Conservation (phyloP, 441 rosid species). For the Manihot esculenta region DNA sequence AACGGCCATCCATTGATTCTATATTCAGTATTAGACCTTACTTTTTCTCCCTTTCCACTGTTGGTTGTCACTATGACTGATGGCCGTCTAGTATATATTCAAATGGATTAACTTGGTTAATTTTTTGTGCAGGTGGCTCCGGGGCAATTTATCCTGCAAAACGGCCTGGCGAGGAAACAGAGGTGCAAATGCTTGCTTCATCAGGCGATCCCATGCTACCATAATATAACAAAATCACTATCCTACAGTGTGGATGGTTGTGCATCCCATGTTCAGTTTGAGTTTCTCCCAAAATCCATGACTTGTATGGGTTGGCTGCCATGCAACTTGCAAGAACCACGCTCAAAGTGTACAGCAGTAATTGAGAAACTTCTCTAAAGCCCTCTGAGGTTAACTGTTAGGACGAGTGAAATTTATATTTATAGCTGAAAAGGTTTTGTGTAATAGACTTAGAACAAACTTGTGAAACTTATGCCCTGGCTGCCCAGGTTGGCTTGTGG, state of each 20-base stretch:
- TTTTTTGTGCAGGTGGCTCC: slow-evolving; percentile 51
- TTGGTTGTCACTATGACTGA: slow-evolving; percentile 3
- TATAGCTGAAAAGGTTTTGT: slow-evolving; percentile 40
- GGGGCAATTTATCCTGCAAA: slow-evolving; percentile 41
- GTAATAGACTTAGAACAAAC: slow-evolving; percentile 53
- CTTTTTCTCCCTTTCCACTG: background rate
- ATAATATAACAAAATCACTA: slow-evolving; percentile 12
- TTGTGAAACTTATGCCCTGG: slow-evolving; percentile 43
- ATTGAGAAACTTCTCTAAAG: slow-evolving; percentile 25
- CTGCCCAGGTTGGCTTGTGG: slow-evolving; percentile 99
- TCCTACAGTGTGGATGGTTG: slow-evolving; percentile 12
- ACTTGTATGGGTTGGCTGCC: slow-evolving; percentile 26
- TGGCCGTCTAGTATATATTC: background rate
- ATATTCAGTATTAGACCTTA: slow-evolving; percentile 33
- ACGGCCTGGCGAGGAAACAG: slow-evolving; percentile 49
- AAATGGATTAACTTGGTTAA: slow-evolving; percentile 10
- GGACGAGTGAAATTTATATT: slow-evolving; percentile 23
- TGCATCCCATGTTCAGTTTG: slow-evolving; percentile 20
- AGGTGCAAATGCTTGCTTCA: slow-evolving; percentile 58
- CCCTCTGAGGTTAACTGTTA: slow-evolving; percentile 33
- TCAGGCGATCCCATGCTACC: slow-evolving; percentile 51
- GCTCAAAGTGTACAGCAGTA: slow-evolving; percentile 45
- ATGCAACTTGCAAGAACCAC: slow-evolving; percentile 31
- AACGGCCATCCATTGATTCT: slow-evolving; percentile 34
- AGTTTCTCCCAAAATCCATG: slow-evolving; percentile 25